Base-by-base conservation (phyloP, 2,329 filamentous ascomycete species). In the Colletotrichum tropicale region DNA sequence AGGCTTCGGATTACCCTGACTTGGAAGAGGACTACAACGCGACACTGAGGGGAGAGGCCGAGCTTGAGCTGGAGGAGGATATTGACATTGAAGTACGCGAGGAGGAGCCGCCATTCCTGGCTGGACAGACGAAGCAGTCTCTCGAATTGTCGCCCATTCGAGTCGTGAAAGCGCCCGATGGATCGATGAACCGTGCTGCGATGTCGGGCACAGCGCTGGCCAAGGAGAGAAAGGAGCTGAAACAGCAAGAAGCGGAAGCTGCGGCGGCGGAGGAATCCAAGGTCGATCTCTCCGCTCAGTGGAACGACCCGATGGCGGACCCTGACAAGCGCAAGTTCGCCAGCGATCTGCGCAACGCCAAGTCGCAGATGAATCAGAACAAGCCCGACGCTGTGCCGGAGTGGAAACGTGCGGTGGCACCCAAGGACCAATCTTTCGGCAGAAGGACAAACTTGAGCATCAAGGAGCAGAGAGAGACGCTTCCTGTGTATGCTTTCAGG, bases 51-150 rank as follows among this genome's bases (percentile, higher is more conserved):
- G 96, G 96, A 18, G 95, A 98, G 78, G 95, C 93, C 18, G 93
- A 95, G 69, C 93, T 98, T 84, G 96, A 98, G 82, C 90, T 98
- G 78, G 97, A 99, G 83, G 95, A 98, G 84, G 97, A 99, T 81
- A 92, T 99, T 6, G 97, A 99, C 80, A 99, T 99, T 77, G 97
- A 99, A 84, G 95, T 99, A 34, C 92, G 94, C 79, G 97, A 99
- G 77, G 97, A 99, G 80, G 97, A 99, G 81, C 98, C 97, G 1
- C 97, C 97, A 0, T 99, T 99, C 88, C 85, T 99, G 77, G 94
- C 95, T 18, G 97, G 97, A 6, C 98, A 99, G 84, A 99, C 97
- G 1, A 98, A 98, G 82, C 96, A 98, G 82, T 98, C 96, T 12
- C 89, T 99, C 10, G 97, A 99, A 81, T 87, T 99, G 6, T 98